A percentile compares a stretch with the other conserved stretches of the same genome.
Conservation (phyloP, 2,329 filamentous ascomycete genomes). For the Purpureocillium lavendulum region DNA sequence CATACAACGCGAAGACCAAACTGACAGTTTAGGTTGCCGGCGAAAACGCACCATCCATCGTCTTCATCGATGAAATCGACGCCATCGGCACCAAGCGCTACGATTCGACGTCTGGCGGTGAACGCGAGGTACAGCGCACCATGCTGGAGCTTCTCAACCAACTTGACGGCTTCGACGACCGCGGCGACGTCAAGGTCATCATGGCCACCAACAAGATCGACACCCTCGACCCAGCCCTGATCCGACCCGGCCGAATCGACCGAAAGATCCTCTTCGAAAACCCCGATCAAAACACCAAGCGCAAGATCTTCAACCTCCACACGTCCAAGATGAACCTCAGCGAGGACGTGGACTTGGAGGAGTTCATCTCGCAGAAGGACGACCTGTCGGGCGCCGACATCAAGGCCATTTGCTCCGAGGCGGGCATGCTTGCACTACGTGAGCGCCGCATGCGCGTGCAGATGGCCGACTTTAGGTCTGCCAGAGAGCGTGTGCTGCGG, state of each 20-base stretch:
- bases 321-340: conserved; percentile 98
- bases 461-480: conserved; percentile 94
- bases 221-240: conserved; percentile 88
- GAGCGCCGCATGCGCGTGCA: conserved; percentile 97
- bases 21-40: conserved; percentile 61
- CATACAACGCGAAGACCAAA: conserved; percentile 3
- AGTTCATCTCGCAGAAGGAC: conserved; percentile 98
- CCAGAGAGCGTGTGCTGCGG: conserved; percentile 88
- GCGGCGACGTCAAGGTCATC: conserved; percentile 97
- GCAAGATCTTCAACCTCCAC: conserved; percentile 98
- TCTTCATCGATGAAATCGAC: conserved; percentile 99
- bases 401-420: conserved; percentile 97
- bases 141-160: conserved; percentile 99
- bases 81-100: conserved; percentile 98
- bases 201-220: conserved; percentile 99
- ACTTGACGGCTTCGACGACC: conserved; percentile 96
- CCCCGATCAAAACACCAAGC: conserved; percentile 73
- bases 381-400: conserved; percentile 96
- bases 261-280: conserved; percentile 81
- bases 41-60: conserved; percentile 92
- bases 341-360: conserved; percentile 94
- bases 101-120: conserved; percentile 92
- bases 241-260: conserved; percentile 95
- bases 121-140: conserved; percentile 94
- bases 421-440: conserved; percentile 84